These are phyloP conservation scores for Pueraria montana DNA, from an alignment of 306 rosid genomes.

Conservation along the genomic window DNA sequence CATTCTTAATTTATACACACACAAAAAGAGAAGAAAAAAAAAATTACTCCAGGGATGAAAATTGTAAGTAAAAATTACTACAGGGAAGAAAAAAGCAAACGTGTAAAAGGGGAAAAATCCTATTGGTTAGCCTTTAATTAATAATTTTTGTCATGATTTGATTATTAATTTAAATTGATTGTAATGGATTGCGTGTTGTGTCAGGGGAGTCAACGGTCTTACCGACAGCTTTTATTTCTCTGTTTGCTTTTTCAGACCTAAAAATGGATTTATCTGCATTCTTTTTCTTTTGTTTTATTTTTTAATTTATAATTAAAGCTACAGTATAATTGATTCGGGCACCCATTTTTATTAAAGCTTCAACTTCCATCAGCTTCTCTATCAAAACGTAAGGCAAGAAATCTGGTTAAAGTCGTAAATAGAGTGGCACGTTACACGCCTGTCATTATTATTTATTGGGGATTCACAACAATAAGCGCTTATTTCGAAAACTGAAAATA, in stretches of 20 bases:
- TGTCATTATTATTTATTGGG: background rate
- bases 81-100: background rate
- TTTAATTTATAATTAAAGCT: background rate
- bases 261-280: constrained; percentile 49
- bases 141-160: constrained; percentile 6
- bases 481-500: background rate
- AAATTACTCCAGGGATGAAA: background rate
- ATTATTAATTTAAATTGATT: constrained; percentile 29
- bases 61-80: background rate
- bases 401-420: constrained; percentile 18
- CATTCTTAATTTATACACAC: too few relatives aligned
- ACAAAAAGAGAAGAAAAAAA: too few relatives aligned
- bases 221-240: constrained; percentile 58
- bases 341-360: background rate
- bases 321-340: constrained; percentile 15
- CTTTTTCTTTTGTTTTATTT: background rate
- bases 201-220: constrained; percentile 64
- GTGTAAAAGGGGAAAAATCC: background rate
- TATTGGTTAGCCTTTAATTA: constrained; percentile 9
- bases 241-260: constrained; percentile 58
- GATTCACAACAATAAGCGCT: background rate
- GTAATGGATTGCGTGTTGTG: constrained; percentile 50
- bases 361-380: background rate
- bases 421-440: constrained; percentile 8
- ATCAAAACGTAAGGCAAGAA: background rate